Evolutionary conservation across 2,329 filamentous ascomycete genomes (phyloP), one percentile per base, ranked within the genome.

Genomic region (Decorospora gaudefroyi): DNA sequence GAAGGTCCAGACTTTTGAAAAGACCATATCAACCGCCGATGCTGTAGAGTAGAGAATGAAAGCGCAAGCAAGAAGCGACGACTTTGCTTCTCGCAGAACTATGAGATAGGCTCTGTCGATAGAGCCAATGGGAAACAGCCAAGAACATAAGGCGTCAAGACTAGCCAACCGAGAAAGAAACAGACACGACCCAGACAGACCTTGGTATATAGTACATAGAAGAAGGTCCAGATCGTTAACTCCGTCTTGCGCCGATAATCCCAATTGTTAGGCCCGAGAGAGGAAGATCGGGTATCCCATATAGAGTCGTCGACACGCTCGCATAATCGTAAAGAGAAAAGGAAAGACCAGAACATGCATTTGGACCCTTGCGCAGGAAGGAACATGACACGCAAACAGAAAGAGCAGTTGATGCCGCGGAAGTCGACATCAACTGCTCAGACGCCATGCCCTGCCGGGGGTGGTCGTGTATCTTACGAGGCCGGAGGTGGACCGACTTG

Each of bases 191-290:
- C 49, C 46, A 45, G 42, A 49, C 42, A 60, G 58, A 60, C 64
- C 64, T 62, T 61, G 64, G 47, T 56, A 68, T 68, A 67, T 67
- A 69, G 57, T 69, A 69, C 67, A 69, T 51, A 61, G 58, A 56
- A 51, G 49, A 63, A 52, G 54, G 65, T 55, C 59, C 53, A 63
- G 55, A 59, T 61, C 52, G 54, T 58, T 55, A 59, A 63, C 61
- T 62, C 65, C 65, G 48, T 50, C 46, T 59, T 46, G 57, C 66
- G 65, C 67, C 65, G 51, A 58, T 58, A 52, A 49, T 47, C 57
- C 57, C 64, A 67, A 65, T 59, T 58, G 63, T 64, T 45, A 64
- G 57, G 53, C 53, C 64, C 54, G 54, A 56, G 45, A 36, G 53
- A 55, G 54, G 36, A 53, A 57, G 50, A 53, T 51, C 62, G 64